Percentiles rank a stretch among this genome's conserved stretches.
These are phyloP conservation scores for Cytospora piceicola DNA, from an alignment of 2,329 filamentous ascomycete genomes.

Conservation along the genomic window DNA sequence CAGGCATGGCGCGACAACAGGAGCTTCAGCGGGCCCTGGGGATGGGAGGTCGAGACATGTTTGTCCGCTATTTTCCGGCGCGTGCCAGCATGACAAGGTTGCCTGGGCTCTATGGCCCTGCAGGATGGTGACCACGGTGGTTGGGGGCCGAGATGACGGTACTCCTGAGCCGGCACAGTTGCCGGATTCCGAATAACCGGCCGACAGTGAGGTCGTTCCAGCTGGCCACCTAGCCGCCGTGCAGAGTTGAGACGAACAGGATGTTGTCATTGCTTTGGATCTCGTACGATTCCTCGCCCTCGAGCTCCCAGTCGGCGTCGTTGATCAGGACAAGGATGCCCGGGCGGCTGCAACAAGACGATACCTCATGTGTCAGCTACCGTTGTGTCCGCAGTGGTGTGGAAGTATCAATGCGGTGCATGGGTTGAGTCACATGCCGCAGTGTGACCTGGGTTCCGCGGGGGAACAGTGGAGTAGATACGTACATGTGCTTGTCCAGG, in stretches of 20 bases:
- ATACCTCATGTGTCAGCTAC: slow-evolving; percentile 10
- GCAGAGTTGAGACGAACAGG: slow-evolving; percentile 93
- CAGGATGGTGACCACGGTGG: neutral
- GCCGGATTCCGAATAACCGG: neutral
- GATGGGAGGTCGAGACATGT: neutral
- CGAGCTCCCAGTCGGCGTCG: slow-evolving; percentile 97
- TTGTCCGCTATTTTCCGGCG: neutral
- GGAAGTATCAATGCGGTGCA: neutral
- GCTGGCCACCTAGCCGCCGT: slow-evolving; percentile 71
- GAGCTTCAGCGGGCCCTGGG: neutral
- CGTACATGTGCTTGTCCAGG: slow-evolving; percentile 84
- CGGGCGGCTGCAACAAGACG: slow-evolving; percentile 67
- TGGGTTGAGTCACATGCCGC: slow-evolving; percentile 13
- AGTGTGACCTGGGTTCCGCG: slow-evolving; percentile 24
- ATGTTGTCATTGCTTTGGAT: slow-evolving; percentile 83
- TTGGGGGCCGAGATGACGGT: neutral
- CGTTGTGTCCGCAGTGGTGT: neutral
- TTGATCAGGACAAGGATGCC: slow-evolving; percentile 97
- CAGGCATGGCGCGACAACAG: slow-evolving; percentile 5
- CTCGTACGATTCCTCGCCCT: slow-evolving; percentile 90
- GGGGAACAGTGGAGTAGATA: slow-evolving; percentile 35
- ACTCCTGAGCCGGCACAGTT: neutral
- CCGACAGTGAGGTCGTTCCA: neutral
- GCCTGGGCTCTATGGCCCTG: neutral
- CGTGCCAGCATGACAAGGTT: neutral